A percentile compares a stretch with the other conserved stretches of the same genome.
Conservation (phyloP, 2,329 filamentous ascomycete genomes). For the Hymenoscyphus linearis region DNA sequence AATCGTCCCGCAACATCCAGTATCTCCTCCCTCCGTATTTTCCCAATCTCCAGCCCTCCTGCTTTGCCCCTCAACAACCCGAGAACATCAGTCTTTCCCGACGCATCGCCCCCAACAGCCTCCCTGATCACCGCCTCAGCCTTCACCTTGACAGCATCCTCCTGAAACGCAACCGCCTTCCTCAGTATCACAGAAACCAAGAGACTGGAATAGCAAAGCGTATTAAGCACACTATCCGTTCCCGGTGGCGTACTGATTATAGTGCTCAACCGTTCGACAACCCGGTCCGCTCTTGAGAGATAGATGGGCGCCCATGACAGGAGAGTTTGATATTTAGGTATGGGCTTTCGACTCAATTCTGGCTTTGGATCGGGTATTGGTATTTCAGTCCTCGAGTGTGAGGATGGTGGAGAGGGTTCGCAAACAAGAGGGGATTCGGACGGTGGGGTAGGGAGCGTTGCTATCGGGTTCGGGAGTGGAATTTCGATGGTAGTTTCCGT, state of each 20-base stretch:
- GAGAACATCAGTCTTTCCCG: not conserved
- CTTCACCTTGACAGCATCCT: slow-evolving; percentile 37
- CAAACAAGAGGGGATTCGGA: not conserved
- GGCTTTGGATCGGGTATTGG: slow-evolving; percentile 2
- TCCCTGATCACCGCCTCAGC: slow-evolving; percentile 31
- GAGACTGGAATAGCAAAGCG: slow-evolving; percentile 62
- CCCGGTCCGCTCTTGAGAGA: slow-evolving; percentile 27
- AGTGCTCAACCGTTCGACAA: slow-evolving; percentile 50
- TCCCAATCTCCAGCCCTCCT: slow-evolving; percentile 12
- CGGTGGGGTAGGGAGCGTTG: not conserved
- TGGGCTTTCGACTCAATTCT: slow-evolving; percentile 12
- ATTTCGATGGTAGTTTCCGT: not conserved
- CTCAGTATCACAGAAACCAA: slow-evolving; percentile 29
- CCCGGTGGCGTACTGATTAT: slow-evolving; percentile 64
- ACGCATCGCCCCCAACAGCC: not conserved
- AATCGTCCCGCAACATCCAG: slow-evolving; percentile 47
- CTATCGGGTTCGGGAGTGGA: not conserved
- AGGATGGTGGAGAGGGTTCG: slow-evolving; percentile 7
- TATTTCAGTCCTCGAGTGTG: slow-evolving; percentile 7
- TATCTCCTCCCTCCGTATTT: slow-evolving; percentile 15
- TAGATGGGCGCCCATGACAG: slow-evolving; percentile 30
- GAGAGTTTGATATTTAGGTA: slow-evolving; percentile 21
- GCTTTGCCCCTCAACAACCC: not conserved
- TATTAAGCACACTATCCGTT: slow-evolving; percentile 64
- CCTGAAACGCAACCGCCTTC: not conserved